A percentile compares a stretch with the other conserved stretches of the same genome.
Conservation (phyloP, 2,329 filamentous ascomycete species). For the Pseudocercospora vitis region DNA sequence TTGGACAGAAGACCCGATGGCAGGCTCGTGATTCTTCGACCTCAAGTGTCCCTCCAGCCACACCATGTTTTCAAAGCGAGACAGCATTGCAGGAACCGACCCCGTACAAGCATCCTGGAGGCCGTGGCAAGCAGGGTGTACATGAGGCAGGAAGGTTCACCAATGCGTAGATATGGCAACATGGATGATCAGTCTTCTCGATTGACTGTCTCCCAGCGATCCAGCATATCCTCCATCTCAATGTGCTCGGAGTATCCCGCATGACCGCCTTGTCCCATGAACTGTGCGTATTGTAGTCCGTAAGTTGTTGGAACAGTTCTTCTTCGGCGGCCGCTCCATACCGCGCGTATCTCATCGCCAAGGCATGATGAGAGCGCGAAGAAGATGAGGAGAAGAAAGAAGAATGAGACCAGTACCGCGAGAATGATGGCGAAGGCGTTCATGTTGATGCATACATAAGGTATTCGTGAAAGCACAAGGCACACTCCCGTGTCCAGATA, state of each 20-base stretch:
- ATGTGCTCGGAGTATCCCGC: conserved; percentile 61
- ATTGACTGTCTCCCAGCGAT: too few species aligned
- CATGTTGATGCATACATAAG: conserved; percentile 22
- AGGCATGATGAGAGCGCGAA: conserved; percentile 58
- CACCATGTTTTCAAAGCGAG: too few species aligned
- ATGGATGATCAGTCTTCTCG: too few species aligned
- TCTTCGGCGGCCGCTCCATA: conserved; percentile 45
- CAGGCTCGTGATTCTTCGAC: too few species aligned
- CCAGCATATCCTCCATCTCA: conserved; percentile 62
- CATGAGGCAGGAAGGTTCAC: not conserved
- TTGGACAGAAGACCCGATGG: too few species aligned
- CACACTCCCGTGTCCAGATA: not conserved
- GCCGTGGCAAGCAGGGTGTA: too few species aligned
- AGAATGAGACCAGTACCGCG: conserved; percentile 27
- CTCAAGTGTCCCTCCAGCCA: too few species aligned
- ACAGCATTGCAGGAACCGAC: too few species aligned
- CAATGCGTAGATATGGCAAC: not conserved
- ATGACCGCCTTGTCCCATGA: conserved; percentile 54
- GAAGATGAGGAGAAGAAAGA: conserved; percentile 42
- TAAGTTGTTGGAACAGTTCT: conserved; percentile 48
- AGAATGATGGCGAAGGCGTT: conserved; percentile 26
- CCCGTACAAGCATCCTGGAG: too few species aligned
- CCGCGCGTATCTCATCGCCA: conserved; percentile 53
- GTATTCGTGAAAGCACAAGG: not conserved
- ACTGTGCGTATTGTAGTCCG: conserved; percentile 57